phyloP scores from a whole-genome alignment of 1,139 yeast species.

The Tardiomyces depauwii region DNA sequence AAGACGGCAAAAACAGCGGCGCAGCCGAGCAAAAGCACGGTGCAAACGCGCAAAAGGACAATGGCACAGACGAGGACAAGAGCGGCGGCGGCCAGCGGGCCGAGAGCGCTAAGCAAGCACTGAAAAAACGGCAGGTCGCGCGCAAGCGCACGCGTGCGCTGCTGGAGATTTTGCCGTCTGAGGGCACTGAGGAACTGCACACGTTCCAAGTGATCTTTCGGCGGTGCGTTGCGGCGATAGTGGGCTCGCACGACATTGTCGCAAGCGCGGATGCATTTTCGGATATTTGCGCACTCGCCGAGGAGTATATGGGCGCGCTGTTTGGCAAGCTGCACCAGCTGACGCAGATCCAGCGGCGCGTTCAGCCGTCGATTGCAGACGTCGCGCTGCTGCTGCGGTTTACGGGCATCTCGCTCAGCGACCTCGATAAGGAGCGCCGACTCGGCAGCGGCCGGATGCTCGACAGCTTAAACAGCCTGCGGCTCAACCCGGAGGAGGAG shows the following conservation, averaged over 20 bases:
- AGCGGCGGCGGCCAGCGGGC: too few relatives aligned
- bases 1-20: too few relatives aligned
- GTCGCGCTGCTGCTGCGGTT: slow-evolving; percentile 38
- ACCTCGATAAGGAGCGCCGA: slow-evolving; percentile 34
- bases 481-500: slow-evolving; percentile 19
- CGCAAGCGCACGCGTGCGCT: too few relatives aligned
- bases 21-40: too few relatives aligned
- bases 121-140: too few relatives aligned
- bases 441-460: slow-evolving; percentile 6
- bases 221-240: slow-evolving; percentile 16
- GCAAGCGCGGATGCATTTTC: slow-evolving; percentile 4
- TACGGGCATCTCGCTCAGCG: slow-evolving; percentile 34
- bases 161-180: too few relatives aligned
- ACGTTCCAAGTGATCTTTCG: slow-evolving; percentile 10
- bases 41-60: too few relatives aligned
- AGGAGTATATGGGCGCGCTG: too few relatives aligned
- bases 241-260: slow-evolving; percentile 8
- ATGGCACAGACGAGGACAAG: too few relatives aligned
- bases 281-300: too few relatives aligned
- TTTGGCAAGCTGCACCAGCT: slow-evolving; percentile 33
- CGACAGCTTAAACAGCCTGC: slow-evolving; percentile 15
- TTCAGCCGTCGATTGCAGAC: slow-evolving; percentile 49
- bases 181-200: too few relatives aligned
- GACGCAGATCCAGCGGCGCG: slow-evolving; percentile 59
- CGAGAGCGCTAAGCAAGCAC: too few relatives aligned